phyloP scores from a whole-genome alignment of 2,329 filamentous ascomycete genomes.

The Penicillium sp. region DNA sequence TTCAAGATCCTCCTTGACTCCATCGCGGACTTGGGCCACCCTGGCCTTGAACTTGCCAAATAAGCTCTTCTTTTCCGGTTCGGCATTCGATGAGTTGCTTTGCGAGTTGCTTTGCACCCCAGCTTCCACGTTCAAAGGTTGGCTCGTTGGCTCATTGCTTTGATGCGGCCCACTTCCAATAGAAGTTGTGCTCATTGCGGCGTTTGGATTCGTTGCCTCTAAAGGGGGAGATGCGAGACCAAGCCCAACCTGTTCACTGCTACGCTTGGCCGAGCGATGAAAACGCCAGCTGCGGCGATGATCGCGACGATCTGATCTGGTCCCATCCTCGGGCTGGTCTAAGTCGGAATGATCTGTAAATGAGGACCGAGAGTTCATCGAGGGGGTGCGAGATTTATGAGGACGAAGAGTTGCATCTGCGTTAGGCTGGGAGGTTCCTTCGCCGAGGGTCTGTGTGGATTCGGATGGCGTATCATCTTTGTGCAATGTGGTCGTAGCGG shows the following conservation, averaged over 20 bases:
- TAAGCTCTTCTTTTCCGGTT: conserved; percentile 54
- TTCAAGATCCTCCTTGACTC: conserved; percentile 52
- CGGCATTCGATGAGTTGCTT: conserved; percentile 25
- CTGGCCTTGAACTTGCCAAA: conserved; percentile 62
- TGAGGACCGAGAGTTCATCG: conserved; percentile 64
- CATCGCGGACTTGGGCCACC: conserved; percentile 50
- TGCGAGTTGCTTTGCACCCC: conserved; percentile 33
- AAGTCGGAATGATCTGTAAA: conserved; percentile 76
- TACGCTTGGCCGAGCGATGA: conserved; percentile 50
- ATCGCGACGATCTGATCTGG: conserved; percentile 55
- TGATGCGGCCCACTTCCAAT: conserved; percentile 55
- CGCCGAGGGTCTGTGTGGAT: conserved; percentile 27
- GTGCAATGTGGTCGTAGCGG: conserved; percentile 28
- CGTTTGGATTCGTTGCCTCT: conserved; percentile 58
- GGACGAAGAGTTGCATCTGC: conserved; percentile 54
- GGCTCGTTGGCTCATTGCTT: conserved; percentile 36
- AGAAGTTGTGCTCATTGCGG: conserved; percentile 62
- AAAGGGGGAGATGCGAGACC: conserved; percentile 43
- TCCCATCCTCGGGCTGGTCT: conserved; percentile 62
- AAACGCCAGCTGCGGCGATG: conserved; percentile 70
- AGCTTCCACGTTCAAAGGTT: conserved; percentile 36
- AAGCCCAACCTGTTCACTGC: conserved; percentile 48
- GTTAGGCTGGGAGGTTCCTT: conserved; percentile 41
- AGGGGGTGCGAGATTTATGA: conserved; percentile 67
- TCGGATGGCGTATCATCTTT: conserved; percentile 24